Evolutionary conservation across 1,139 yeast species (phyloP).

Genomic region (Lodderomyces parapsilosis): DNA sequence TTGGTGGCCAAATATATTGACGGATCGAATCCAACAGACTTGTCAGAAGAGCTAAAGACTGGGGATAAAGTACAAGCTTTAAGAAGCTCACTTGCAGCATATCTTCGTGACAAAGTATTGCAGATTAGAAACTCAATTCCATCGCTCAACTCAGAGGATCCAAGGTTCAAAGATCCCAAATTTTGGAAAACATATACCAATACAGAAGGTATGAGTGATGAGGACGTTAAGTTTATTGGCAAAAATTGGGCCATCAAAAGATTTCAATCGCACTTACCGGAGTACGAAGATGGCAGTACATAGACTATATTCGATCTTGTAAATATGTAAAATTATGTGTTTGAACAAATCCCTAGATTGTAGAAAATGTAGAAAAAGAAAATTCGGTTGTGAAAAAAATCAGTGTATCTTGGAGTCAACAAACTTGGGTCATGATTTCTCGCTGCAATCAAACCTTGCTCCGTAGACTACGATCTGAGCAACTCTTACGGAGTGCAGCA

Average conservation of each 20-base stretch:
- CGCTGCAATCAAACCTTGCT: not conserved
- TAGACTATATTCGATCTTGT: not conserved
- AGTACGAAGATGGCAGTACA: constrained; percentile 20
- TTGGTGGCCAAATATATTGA: constrained; percentile 56
- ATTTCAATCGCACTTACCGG: constrained; percentile 57
- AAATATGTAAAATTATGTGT: not conserved
- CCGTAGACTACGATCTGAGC: not conserved
- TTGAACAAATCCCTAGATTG: no score
- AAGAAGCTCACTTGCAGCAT: constrained; percentile 70
- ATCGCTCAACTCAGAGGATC: constrained; percentile 54
- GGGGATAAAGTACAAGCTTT: constrained; percentile 64
- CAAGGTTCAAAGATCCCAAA: constrained; percentile 60
- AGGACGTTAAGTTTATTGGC: constrained; percentile 68
- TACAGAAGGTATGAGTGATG: constrained; percentile 66
- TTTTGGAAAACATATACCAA: constrained; percentile 72
- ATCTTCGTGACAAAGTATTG: constrained; percentile 63
- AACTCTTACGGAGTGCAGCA: not conserved
- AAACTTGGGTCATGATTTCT: not conserved
- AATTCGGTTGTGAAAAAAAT: not conserved
- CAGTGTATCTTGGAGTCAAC: not conserved
- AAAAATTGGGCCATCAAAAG: constrained; percentile 78
- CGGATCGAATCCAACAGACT: constrained; percentile 51
- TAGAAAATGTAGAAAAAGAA: not conserved
- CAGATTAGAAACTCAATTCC: constrained; percentile 52
- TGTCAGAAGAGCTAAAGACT: constrained; percentile 57